Base-by-base conservation (phyloP, 768 basidiomycete species). In the Chalciporus pseudorubinellus region DNA sequence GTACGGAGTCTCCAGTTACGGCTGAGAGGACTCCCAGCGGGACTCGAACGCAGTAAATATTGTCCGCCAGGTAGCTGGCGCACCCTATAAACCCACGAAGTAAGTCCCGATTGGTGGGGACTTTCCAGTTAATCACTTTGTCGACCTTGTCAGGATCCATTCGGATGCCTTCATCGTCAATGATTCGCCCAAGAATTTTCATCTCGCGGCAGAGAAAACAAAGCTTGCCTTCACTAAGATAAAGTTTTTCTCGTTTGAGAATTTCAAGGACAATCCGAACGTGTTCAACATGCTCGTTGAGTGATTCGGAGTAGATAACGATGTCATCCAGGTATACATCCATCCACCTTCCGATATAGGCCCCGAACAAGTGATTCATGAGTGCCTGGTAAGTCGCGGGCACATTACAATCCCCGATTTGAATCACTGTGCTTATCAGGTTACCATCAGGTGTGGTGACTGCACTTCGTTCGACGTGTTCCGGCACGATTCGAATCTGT, bases 71-170 rank as follows among this genome's bases (percentile, higher is more conserved):
- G 19, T 18, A 39, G 8, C 39, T n/a, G 4, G 19, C 39, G 4
- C 14, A 4, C 9, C 45, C 45, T 9, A 46, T 34, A 31, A 46
- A 46, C 18, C 31, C 19, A 13, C 36, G 12, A 16, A 24, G 24
- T 7, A 24, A 24, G 24, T 24, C 24, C 4, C 24, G 24, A 7
- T 24, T 24, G 7, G 24, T 34, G 3, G 45, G 45, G 2, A 24
- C 22, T 22, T 46, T 46, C 45, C 45, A 46, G 45, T 46, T 71
- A 1, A 63, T 4, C 0, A 77, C 60, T 0, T 55, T 52, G 39
- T 76, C 72, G 0, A 79, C 73, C 46, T 77, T 79, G 31, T 71
- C 56, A 0, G 72, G 72, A 41, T 77, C 74, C 72, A 77, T 76
- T 2, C 48, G 44, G 34, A 78, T 74, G 0, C 76, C 75, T 0